phyloP scores from a whole-genome alignment of 2,329 filamentous ascomycete genomes.

The Xylariaceae sp. region DNA sequence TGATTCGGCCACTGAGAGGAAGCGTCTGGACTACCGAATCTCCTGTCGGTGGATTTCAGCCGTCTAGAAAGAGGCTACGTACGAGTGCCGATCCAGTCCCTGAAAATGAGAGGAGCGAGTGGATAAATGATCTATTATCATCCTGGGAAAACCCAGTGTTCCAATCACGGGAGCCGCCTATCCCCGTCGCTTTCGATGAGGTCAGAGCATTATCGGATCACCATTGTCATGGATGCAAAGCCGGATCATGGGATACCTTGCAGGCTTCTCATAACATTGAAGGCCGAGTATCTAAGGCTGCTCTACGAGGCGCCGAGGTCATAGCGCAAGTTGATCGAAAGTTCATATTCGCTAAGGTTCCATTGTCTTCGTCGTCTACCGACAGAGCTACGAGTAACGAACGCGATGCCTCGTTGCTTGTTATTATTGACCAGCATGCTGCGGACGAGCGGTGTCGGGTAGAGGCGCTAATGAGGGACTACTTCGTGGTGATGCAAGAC shows the following conservation, averaged over 20 bases:
- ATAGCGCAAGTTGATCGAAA: constrained; percentile 87
- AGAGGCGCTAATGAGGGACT: constrained; percentile 66
- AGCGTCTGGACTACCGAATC: constrained; percentile 37
- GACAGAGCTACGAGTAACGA: background rate
- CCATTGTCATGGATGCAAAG: constrained; percentile 11
- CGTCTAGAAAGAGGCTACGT: constrained; percentile 18
- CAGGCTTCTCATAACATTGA: constrained; percentile 35
- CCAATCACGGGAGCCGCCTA: constrained; percentile 46
- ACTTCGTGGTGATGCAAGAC: constrained; percentile 43
- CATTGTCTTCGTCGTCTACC: constrained; percentile 23
- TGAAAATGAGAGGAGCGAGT: constrained; percentile 40
- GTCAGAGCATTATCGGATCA: constrained; percentile 13
- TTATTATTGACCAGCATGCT: constrained; percentile 91
- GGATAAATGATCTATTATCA: constrained; percentile 63
- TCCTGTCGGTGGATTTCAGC: constrained; percentile 23
- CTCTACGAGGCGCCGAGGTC: constrained; percentile 63
- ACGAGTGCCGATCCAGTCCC: constrained; percentile 15
- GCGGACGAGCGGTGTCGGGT: constrained; percentile 87
- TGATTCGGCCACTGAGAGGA: constrained; percentile 33
- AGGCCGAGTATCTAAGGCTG: constrained; percentile 62
- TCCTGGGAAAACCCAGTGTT: constrained; percentile 81
- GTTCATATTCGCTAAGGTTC: constrained; percentile 75
- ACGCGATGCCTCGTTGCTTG: constrained; percentile 48
- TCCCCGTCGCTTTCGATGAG: constrained; percentile 46
- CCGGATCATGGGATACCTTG: constrained; percentile 11